phyloP scores from a whole-genome alignment of 2,329 filamentous ascomycete genomes.

The Fragosphaeria purpurea region DNA sequence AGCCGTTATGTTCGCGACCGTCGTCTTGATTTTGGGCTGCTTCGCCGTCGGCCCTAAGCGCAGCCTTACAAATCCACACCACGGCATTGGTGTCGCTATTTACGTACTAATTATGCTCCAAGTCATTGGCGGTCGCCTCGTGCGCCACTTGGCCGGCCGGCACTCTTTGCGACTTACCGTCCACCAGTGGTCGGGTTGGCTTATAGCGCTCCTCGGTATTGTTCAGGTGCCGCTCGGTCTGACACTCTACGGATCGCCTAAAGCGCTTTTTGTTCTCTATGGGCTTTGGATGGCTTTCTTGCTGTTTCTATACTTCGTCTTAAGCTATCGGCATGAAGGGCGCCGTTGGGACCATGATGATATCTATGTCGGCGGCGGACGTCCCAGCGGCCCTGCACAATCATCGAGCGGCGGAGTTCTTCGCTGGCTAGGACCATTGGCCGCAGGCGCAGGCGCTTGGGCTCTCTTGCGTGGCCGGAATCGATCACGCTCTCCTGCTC shows the following conservation, averaged over 20 bases:
- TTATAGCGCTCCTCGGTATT: slow-evolving; percentile 70
- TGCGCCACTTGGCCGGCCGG: slow-evolving; percentile 41
- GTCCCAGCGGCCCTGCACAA: slow-evolving; percentile 37
- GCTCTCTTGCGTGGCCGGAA: slow-evolving; percentile 37
- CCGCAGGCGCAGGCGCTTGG: slow-evolving; percentile 39
- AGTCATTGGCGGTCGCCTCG: slow-evolving; percentile 56
- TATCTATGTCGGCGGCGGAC: slow-evolving; percentile 47
- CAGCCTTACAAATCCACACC: slow-evolving; percentile 70
- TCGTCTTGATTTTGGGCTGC: slow-evolving; percentile 64
- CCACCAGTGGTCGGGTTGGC: slow-evolving; percentile 80
- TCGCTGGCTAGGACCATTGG: slow-evolving; percentile 43
- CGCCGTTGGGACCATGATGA: slow-evolving; percentile 28
- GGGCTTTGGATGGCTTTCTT: slow-evolving; percentile 67
- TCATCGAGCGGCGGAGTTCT: slow-evolving; percentile 21
- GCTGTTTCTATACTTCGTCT: slow-evolving; percentile 65
- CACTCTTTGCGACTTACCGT: slow-evolving; percentile 50
- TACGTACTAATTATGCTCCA: slow-evolving; percentile 66
- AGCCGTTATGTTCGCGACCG: slow-evolving; percentile 56
- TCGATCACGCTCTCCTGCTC: slow-evolving; percentile 19
- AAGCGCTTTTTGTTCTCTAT: slow-evolving; percentile 75
- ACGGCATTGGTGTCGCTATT: slow-evolving; percentile 72
- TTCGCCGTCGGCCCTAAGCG: slow-evolving; percentile 66
- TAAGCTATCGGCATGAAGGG: slow-evolving; percentile 59
- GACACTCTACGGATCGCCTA: slow-evolving; percentile 84
- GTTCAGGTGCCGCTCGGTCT: slow-evolving; percentile 81